These are phyloP conservation scores for Garcia nutans DNA, from an alignment of 345 rosid species.

Conservation along the genomic window DNA sequence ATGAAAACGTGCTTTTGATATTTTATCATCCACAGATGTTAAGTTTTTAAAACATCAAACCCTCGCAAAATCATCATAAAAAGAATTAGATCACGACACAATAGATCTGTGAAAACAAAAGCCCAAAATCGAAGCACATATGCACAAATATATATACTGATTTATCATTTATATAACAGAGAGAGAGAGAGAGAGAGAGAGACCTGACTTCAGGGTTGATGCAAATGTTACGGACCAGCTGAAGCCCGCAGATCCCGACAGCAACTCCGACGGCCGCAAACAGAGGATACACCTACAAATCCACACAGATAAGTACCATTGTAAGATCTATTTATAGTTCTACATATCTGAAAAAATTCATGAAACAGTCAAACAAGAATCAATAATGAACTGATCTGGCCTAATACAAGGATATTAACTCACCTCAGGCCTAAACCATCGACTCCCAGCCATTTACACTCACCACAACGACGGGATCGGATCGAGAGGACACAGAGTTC, in stretches of 20 bases:
- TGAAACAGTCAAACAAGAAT: not conserved
- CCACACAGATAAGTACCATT: not conserved
- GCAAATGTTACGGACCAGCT: constrained; percentile 78
- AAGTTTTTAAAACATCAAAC: not conserved
- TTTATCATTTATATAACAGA: not conserved
- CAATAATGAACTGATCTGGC: not conserved
- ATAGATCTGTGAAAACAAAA: too few relatives aligned
- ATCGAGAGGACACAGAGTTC: not conserved
- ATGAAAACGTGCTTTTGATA: not conserved
- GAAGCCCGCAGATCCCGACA: constrained; percentile 82
- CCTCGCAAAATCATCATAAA: too few relatives aligned
- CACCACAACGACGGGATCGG: not conserved
- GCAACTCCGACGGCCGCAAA: constrained; percentile 89
- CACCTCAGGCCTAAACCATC: constrained; percentile 86
- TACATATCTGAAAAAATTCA: too few relatives aligned
- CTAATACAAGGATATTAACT: not conserved
- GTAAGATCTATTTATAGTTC: not conserved
- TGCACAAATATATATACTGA: not conserved
- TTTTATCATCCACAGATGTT: not conserved
- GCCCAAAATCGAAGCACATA: not conserved
- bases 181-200: not conserved
- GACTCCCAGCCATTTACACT: constrained; percentile 15
- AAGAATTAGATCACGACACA: too few relatives aligned
- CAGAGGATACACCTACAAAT: constrained; percentile 77
- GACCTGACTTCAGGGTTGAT: constrained; percentile 98